phyloP scores from a whole-genome alignment of 2,329 filamentous ascomycete genomes.

The Fusarium piperis region DNA sequence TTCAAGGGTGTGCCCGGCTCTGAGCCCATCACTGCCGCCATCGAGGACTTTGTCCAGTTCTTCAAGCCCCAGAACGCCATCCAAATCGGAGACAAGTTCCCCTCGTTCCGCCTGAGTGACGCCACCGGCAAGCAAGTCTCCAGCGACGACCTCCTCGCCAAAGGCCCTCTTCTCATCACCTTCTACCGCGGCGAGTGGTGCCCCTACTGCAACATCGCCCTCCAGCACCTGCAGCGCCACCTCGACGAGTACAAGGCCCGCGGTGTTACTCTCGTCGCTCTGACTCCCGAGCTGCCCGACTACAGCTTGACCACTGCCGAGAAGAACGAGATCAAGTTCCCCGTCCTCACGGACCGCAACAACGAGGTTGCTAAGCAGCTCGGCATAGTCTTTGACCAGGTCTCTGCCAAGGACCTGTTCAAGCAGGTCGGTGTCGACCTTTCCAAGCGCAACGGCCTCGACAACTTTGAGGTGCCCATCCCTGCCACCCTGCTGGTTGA shows the following conservation, averaged over 20 bases:
- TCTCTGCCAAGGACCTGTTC: slow-evolving; percentile 42
- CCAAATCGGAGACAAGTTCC: slow-evolving; percentile 47
- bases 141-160: slow-evolving; percentile 43
- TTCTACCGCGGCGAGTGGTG: slow-evolving; percentile 60
- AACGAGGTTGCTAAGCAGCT: slow-evolving; percentile 49
- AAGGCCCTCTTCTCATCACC: slow-evolving; percentile 51
- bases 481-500: slow-evolving; percentile 53
- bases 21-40: neutral
- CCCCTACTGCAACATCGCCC: slow-evolving; percentile 55
- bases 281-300: slow-evolving; percentile 54
- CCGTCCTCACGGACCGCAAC: slow-evolving; percentile 52
- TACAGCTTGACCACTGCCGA: slow-evolving; percentile 48
- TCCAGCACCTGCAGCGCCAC: slow-evolving; percentile 48
- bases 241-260: slow-evolving; percentile 48
- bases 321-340: slow-evolving; percentile 53
- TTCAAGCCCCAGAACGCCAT: slow-evolving; percentile 44
- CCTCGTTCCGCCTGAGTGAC: slow-evolving; percentile 47
- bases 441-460: slow-evolving; percentile 48
- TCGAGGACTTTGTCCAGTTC: slow-evolving; percentile 7
- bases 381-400: slow-evolving; percentile 48
- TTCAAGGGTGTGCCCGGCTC: slow-evolving; percentile 8
- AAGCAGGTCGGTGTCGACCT: slow-evolving; percentile 45
- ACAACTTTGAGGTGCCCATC: slow-evolving; percentile 50
- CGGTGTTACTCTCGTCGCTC: slow-evolving; percentile 53
- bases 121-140: slow-evolving; percentile 48